Conservation (phyloP, 495 filamentous ascomycete genomes). For the Jackrogersella multiformis region DNA sequence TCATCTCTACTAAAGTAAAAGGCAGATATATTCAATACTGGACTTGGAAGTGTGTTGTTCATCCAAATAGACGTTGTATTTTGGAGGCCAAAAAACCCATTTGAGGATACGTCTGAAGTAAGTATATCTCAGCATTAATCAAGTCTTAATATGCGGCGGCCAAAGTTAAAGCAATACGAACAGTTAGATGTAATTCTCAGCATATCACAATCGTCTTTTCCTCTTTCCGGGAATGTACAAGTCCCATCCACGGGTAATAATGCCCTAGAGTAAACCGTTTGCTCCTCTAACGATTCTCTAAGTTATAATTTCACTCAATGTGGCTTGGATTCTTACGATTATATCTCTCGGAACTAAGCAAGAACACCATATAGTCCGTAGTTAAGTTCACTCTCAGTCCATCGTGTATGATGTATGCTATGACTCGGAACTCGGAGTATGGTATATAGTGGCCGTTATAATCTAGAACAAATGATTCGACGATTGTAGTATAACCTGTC, state of each 20-base stretch:
- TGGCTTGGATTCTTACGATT: no score
- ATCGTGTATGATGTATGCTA: constrained; percentile 33
- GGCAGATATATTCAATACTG: constrained; percentile 25
- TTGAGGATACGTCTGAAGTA: constrained; percentile 11
- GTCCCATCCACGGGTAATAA: no score
- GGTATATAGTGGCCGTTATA: constrained; percentile 19
- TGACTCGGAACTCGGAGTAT: constrained; percentile 10
- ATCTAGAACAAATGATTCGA: constrained; percentile 30
- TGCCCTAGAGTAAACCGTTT: no score
- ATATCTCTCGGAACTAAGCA: no score
- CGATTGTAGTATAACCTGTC: constrained; percentile 43
- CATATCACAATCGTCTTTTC: not conserved
- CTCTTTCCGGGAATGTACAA: no score
- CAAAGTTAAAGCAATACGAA: not conserved
- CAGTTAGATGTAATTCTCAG: not conserved
- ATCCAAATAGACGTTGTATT: constrained; percentile 17
- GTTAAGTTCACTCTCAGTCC: constrained; percentile 29
- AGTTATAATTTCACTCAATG: no score
- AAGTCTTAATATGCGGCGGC: no score
- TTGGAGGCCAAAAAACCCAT: constrained; percentile 7
- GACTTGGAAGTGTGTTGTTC: not conserved
- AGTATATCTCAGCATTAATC: no score
- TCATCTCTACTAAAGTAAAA: not conserved
- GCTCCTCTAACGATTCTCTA: no score
- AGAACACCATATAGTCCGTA: not conserved